Evolutionary conservation across 345 rosid species (phyloP), one percentile per base, ranked within the genome.

Genomic region (Bretschneidera sinensis): DNA sequence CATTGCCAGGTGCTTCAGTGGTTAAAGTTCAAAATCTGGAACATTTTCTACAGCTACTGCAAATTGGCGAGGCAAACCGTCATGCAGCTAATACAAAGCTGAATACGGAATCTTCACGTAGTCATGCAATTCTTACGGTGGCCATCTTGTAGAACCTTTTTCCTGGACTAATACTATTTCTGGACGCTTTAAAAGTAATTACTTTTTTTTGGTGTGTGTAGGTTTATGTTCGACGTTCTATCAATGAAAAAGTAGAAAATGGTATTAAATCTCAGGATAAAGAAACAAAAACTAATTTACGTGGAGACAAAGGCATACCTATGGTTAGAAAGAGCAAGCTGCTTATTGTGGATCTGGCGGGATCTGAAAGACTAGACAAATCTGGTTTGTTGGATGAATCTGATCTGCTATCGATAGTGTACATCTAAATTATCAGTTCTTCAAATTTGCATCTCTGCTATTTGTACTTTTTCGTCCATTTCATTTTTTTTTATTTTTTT

Each of bases 31-130:
- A 70, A 61, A 85, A 78, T 71, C 71, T 87, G 53, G 81, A 83
- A 72, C 87, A 83, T 72, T 83, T 92, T 73, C 59, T 79, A 59
- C 84, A 84, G 74, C 72, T 92, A 65, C 77, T 92, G 63, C 97
- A 84, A 78, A 78, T 80, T 19, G 98, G 95, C 5, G 96, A 92
- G 78, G 71, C 86, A 60, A 89, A 92, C 73, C 97, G 96, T 11
- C 79, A 81, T 78, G 86, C 89, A 6, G 92, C 98, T 21, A 89
- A 89, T 63, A 92, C 98, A 64, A 92, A 82, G 77, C 81, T 81
- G 67, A 89, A 92, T 74, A 84, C 97, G 17, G 98, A 92, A 79
- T 92, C 98, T 70, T 92, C 98, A 20, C 96, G 97, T 52, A 92
- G 98, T 73, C 98, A 92, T 73, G 96, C 98, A 49, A 83, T 92